These are phyloP conservation scores for Arxiozyma slooffiae DNA, from an alignment of 1,139 yeast genomes.

Conservation along the genomic window DNA sequence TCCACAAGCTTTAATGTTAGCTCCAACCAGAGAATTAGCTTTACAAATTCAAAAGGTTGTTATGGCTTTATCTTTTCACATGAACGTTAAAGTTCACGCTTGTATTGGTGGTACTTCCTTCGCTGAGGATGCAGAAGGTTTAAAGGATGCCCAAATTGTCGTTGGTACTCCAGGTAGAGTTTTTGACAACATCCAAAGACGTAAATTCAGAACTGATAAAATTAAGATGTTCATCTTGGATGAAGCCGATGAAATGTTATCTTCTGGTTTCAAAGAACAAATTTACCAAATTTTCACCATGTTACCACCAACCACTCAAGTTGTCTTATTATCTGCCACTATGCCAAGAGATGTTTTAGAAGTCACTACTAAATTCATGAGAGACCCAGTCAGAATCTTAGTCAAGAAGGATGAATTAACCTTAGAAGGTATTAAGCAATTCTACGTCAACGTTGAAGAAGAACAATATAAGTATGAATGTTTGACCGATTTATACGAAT, in stretches of 20 bases:
- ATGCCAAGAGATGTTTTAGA: conserved; percentile 96
- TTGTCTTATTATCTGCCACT: conserved; percentile 92
- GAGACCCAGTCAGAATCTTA: conserved; percentile 91
- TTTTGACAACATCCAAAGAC: conserved; percentile 91
- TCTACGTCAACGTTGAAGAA: conserved; percentile 85
- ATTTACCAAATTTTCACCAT: conserved; percentile 92
- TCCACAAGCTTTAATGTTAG: conserved; percentile 90
- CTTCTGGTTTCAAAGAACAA: conserved; percentile 95
- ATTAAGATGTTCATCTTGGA: conserved; percentile 95
- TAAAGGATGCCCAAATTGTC: conserved; percentile 84
- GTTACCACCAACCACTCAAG: conserved; percentile 92
- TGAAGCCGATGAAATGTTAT: conserved; percentile 98
- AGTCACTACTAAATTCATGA: conserved; percentile 94
- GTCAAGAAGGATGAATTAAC: conserved; percentile 98
- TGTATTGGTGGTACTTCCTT: conserved; percentile 97
- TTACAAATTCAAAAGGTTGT: conserved; percentile 96
- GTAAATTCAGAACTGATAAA: conserved; percentile 79
- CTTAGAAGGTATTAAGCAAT: conserved; percentile 96
- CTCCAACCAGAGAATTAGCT: conserved; percentile 99
- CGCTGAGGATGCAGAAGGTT: conserved; percentile 84
- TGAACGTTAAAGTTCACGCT: conserved; percentile 91
- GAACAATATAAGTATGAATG: conserved; percentile 93
- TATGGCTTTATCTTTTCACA: conserved; percentile 84
- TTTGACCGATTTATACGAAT: conserved; percentile 92
- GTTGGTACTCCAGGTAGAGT: conserved; percentile 99